Evolutionary conservation across 306 rosid genomes (phyloP), one percentile per base, ranked within the genome.

Genomic region (Crataegus laevigata): DNA sequence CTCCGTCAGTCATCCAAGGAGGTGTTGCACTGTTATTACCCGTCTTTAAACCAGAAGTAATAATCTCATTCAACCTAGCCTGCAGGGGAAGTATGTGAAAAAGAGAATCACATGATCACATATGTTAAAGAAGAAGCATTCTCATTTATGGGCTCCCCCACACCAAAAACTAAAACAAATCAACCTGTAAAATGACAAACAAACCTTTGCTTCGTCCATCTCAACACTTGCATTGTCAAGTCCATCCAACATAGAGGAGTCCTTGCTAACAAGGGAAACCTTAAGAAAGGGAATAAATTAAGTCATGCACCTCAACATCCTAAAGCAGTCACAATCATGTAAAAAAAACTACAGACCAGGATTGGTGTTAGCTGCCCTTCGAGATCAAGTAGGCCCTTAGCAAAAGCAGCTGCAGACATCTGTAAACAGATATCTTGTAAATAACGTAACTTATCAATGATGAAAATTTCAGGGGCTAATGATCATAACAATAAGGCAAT

Each of bases 381-480:
- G 29, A 94, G 88, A 86, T 94, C 99, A 81, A 94, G 99, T 55
- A 94, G 96, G 78, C 99, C 99, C 85, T 94, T 94, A 79, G 99
- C 99, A 89, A 94, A 94, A 78, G 96, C 99, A 83, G 99, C 99
- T 40, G 99, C 97, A 85, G 99, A 94, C 99, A 94, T 94, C 99
- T 94, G 88, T 78, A 79, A 79, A 85, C 64, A 84, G 51, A 81
- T 67, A 69, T 43, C 60, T 66, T 68, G 74, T 73, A 50, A 70
- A 66, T 76, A 71, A 81, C 36, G 77, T 61, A 29, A 85, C 55
- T 74, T 18, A 59, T 61, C 28, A 34, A 71, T 75, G 74, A 75
- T 72, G 79, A 74, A 71, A 76, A 82, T 75, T 38, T 58, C 69
- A 40, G 73, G 34, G 57, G 34, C 47, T 57, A 71, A 51, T 11